These are phyloP conservation scores for Diaporthe amygdali DNA, from an alignment of 2,329 filamentous ascomycete species.

Conservation along the genomic window DNA sequence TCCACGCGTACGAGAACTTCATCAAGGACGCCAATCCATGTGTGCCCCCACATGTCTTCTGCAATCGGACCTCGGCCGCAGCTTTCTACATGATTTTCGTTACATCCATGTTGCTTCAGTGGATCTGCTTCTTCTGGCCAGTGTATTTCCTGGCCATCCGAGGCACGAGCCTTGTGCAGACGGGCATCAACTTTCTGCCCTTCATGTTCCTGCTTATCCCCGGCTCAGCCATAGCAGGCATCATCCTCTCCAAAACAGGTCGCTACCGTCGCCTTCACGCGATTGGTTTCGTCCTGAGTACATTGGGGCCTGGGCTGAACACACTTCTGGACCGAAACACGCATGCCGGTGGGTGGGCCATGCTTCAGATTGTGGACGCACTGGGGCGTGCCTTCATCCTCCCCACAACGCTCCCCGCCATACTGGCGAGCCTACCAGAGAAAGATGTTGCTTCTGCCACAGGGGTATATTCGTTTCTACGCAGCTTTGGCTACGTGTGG, in stretches of 20 bases:
- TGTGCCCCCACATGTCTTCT: constrained; percentile 49
- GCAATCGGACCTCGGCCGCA: constrained; percentile 41
- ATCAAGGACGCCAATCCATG: constrained; percentile 37
- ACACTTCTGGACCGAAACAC: constrained; percentile 40
- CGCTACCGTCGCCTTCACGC: background rate
- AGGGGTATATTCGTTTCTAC: constrained; percentile 41
- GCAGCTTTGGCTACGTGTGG: constrained; percentile 44
- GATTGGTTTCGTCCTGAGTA: background rate
- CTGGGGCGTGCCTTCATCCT: constrained; percentile 36
- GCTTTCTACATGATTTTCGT: constrained; percentile 41
- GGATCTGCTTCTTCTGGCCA: constrained; percentile 42
- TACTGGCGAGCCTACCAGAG: constrained; percentile 37
- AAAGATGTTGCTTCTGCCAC: constrained; percentile 35
- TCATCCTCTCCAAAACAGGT: background rate
- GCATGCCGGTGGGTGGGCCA: constrained; percentile 42
- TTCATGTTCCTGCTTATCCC: background rate
- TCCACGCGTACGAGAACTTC: constrained; percentile 1
- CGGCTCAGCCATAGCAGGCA: background rate
- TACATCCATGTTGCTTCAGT: constrained; percentile 38
- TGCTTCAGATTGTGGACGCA: constrained; percentile 44
- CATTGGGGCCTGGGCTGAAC: constrained; percentile 30
- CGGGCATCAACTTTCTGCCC: constrained; percentile 34
- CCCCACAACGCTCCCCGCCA: constrained; percentile 40
- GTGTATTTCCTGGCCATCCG: constrained; percentile 49
- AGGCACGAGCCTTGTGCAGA: constrained; percentile 30